Conservation (phyloP, 257 asterid species). For the Solanum chilense region DNA sequence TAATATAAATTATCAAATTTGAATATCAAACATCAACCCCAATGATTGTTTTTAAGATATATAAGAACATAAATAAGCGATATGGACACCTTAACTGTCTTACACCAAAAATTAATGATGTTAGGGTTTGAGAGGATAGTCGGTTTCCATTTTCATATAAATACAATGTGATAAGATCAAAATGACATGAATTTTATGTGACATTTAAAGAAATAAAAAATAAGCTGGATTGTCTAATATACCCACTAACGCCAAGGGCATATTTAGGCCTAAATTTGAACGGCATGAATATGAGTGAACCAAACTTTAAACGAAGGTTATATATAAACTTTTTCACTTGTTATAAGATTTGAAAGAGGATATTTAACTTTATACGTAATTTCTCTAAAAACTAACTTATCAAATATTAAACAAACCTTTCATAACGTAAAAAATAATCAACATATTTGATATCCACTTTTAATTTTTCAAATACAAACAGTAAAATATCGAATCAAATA, state of each 20-base stretch:
- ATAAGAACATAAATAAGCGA: neutral
- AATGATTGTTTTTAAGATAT: no score
- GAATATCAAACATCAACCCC: neutral
- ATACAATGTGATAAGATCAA: no score
- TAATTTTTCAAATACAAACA: neutral
- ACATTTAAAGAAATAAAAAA: no score
- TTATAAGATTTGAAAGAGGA: neutral
- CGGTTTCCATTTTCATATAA: no score
- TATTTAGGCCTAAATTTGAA: no score
- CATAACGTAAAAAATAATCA: neutral
- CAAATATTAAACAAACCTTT: neutral
- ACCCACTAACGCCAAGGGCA: no score
- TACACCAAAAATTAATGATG: neutral
- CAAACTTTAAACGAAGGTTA: no score
- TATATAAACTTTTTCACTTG: no score
- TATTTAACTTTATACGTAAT: neutral
- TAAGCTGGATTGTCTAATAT: no score
- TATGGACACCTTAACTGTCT: neutral
- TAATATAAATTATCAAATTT: no score
- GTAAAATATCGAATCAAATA: neutral
- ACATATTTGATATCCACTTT: neutral
- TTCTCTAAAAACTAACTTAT: neutral
- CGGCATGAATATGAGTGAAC: accelerated
- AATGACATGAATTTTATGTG: no score
- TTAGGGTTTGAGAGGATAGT: neutral